Evolutionary conservation across 352 stramenopile species (phyloP), one percentile per base, ranked within the genome.

Genomic region (Globisporangium middletonii): DNA sequence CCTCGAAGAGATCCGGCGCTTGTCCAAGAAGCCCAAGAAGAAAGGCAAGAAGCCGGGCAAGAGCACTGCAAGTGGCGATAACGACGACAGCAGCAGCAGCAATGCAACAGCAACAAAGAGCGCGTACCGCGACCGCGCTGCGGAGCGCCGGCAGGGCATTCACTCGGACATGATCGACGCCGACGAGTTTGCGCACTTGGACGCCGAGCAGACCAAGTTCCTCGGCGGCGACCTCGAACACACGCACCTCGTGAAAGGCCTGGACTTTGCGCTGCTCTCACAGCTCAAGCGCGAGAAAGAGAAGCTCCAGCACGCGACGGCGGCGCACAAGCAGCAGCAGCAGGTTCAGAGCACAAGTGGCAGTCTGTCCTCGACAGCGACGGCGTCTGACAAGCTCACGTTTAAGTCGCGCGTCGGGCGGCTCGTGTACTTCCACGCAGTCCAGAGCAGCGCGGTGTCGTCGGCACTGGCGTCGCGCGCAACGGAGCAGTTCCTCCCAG

Each of bases 221-320:
- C 61, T 94, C 4, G 83, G 78, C 27, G 83, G 86, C 45, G 86
- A 96, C 55, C 69, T 91, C 62, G 73, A 86, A 55, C 84, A 93
- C 70, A 94, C 89, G 35, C 87, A 96, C 67, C 57, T 96, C 18
- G 88, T 97, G 4, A 97, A 95, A 57, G 92, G 65, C 23, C 61
- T 98, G 50, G 89, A 98, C 77, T 79, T 86, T 41, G 75, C 87
- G 12, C 66, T 98, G 28, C 69, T 96, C 27, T 67, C 88, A 43
- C 89, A 97, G 59, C 71, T 96, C 27, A 91, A 92, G 62, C 67
- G 74, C 18, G 86, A 96, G 57, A 86, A 83, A 53, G 62, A 86
- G 51, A 82, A 82, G 56, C 63, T 91, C 13, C 55, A 65, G 58
- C 53, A 64, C 3, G 70, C 63, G 2, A 77, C 62, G 2, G 62